These are phyloP conservation scores for Heterobasidion annosum DNA, from an alignment of 1,284 basidiomycete genomes.

Conservation along the genomic window DNA sequence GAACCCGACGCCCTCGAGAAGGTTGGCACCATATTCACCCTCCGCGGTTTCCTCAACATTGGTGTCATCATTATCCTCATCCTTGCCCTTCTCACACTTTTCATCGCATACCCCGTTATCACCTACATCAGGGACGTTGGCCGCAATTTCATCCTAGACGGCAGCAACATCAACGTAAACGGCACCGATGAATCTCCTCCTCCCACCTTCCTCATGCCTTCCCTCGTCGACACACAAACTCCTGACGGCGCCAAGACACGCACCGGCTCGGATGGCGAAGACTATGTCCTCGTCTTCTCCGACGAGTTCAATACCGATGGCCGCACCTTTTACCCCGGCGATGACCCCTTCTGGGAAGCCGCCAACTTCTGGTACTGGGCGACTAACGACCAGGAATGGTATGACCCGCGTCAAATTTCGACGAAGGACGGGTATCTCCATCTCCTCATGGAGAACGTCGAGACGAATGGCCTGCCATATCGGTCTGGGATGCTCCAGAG, in stretches of 20 bases:
- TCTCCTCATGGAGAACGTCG: slow-evolving; percentile 59
- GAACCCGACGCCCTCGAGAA: slow-evolving; percentile 30
- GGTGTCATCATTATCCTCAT: slow-evolving; percentile 36
- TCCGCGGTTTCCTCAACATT: slow-evolving; percentile 38
- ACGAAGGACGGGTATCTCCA: slow-evolving; percentile 65
- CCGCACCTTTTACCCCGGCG: slow-evolving; percentile 59
- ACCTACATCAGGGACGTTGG: slow-evolving; percentile 37
- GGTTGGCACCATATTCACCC: slow-evolving; percentile 21
- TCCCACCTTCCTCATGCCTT: slow-evolving; percentile 39
- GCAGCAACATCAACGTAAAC: slow-evolving; percentile 52
- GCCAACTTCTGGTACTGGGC: slow-evolving; percentile 63
- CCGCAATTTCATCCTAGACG: slow-evolving; percentile 41
- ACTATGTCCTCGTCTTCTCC: slow-evolving; percentile 64
- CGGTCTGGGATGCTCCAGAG: slow-evolving; percentile 52
- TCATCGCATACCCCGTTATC: slow-evolving; percentile 75
- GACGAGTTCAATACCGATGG: slow-evolving; percentile 81
- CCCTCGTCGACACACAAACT: slow-evolving; percentile 61
- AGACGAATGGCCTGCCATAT: slow-evolving; percentile 61
- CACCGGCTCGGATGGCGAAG: slow-evolving; percentile 55
- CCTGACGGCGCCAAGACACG: slow-evolving; percentile 46
- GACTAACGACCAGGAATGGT: slow-evolving; percentile 65
- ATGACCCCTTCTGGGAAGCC: slow-evolving; percentile 72
- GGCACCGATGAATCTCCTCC: neutral
- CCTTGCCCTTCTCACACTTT: slow-evolving; percentile 44
- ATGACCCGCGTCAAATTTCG: slow-evolving; percentile 68